A percentile compares a stretch with the other conserved stretches of the same genome.
Conservation (phyloP, 2,329 filamentous ascomycete species). For the Pyrenochaeta sp. region DNA sequence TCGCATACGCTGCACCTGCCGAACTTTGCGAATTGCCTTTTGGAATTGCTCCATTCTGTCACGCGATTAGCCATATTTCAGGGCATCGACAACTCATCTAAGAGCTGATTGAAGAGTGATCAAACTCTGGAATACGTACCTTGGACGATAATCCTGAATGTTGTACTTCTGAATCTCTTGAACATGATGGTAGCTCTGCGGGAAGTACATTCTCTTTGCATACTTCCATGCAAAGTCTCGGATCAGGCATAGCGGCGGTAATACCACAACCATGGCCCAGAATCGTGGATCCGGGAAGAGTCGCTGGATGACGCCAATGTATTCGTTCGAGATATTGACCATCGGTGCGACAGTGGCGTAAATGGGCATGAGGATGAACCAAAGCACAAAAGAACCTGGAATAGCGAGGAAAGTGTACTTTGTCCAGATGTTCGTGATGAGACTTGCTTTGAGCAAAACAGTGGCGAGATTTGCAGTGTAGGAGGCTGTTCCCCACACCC, state of each 20-base stretch:
- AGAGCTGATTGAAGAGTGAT: background rate
- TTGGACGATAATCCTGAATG: conserved; percentile 96
- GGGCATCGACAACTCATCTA: too few species aligned
- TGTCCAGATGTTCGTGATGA: conserved; percentile 98
- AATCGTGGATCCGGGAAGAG: conserved; percentile 85
- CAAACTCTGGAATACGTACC: conserved; percentile 63
- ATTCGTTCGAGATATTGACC: conserved; percentile 81
- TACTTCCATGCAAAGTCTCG: conserved; percentile 98
- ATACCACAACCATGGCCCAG: conserved; percentile 85
- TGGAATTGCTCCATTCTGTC: conserved; percentile 98
- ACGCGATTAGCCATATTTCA: conserved; percentile 1
- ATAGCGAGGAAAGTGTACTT: conserved; percentile 98
- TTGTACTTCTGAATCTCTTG: conserved; percentile 99
- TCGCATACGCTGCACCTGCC: conserved; percentile 98
- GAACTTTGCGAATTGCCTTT: conserved; percentile 97
- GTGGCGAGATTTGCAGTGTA: conserved; percentile 95
- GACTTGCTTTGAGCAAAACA: conserved; percentile 90
- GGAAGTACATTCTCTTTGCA: conserved; percentile 94
- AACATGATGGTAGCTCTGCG: conserved; percentile 95
- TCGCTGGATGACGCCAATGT: conserved; percentile 80
- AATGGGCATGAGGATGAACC: conserved; percentile 87
- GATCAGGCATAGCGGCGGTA: conserved; percentile 82
- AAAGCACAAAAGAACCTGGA: conserved; percentile 88
- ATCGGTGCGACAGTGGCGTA: conserved; percentile 89
- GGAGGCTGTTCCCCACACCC: conserved; percentile 96